phyloP scores from a whole-genome alignment of 1,284 basidiomycete species.

The Naganishia cerealis region DNA sequence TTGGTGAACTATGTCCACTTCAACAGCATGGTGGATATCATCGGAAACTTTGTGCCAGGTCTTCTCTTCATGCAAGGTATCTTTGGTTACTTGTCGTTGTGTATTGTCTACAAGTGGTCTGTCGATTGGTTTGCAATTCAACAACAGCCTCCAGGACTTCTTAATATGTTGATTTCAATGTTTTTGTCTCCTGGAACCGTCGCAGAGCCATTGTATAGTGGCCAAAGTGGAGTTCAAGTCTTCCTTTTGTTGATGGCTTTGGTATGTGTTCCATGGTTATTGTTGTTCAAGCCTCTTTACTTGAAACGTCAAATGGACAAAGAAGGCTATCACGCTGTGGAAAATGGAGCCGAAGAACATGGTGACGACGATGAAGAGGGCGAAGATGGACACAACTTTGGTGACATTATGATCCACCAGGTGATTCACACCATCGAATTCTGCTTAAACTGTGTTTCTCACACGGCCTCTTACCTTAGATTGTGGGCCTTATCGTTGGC shows the following conservation, averaged over 20 bases:
- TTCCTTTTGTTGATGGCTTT: slow-evolving; percentile 76
- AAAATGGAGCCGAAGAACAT: slow-evolving; percentile 61
- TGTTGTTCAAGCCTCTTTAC: slow-evolving; percentile 85
- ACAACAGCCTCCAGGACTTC: slow-evolving; percentile 79
- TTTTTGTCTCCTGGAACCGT: slow-evolving; percentile 83
- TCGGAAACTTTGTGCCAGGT: slow-evolving; percentile 92
- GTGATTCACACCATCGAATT: slow-evolving; percentile 98
- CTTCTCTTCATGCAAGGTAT: slow-evolving; percentile 96
- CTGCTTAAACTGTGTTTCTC: slow-evolving; percentile 63
- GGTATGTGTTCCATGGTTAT: slow-evolving; percentile 95
- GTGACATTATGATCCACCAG: slow-evolving; percentile 94
- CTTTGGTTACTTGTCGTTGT: slow-evolving; percentile 92
- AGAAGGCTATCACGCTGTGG: slow-evolving; percentile 75
- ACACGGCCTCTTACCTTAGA: slow-evolving; percentile 86
- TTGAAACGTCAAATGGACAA: slow-evolving; percentile 84
- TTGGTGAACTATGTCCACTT: slow-evolving; percentile 80
- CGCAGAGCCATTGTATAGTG: slow-evolving; percentile 75
- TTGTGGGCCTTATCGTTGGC: slow-evolving; percentile 97
- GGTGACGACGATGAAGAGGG: slow-evolving; percentile 84
- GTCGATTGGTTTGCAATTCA: slow-evolving; percentile 80
- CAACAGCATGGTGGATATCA: slow-evolving; percentile 80
- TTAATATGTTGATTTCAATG: slow-evolving; percentile 95
- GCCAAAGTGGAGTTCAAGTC: slow-evolving; percentile 81
- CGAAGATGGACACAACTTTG: slow-evolving; percentile 80
- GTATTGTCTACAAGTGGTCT: slow-evolving; percentile 97